Conservation (phyloP, 306 rosid genomes). For the Sphenostylis stenocarpa region DNA sequence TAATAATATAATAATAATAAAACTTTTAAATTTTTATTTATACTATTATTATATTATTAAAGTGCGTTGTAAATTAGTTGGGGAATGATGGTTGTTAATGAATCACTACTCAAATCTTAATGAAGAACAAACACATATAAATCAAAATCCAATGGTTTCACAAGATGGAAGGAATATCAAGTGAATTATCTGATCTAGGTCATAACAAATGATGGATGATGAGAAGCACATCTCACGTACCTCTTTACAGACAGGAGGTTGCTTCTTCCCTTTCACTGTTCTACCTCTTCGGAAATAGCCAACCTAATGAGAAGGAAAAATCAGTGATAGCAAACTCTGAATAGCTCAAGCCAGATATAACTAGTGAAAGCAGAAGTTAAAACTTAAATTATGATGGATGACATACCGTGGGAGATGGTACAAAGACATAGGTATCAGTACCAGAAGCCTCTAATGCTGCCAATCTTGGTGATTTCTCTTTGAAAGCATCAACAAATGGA, state of each 20-base stretch:
- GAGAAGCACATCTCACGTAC: constrained; percentile 44
- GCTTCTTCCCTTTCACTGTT: constrained; percentile 78
- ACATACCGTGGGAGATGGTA: constrained; percentile 79
- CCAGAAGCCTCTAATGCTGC: constrained; percentile 90
- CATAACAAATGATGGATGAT: constrained; percentile 17
- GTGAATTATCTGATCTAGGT: constrained; percentile 19
- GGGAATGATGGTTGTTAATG: too few species aligned
- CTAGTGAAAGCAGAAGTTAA: background rate
- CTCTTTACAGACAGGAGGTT: constrained; percentile 87
- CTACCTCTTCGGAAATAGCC: constrained; percentile 88
- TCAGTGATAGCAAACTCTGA: constrained; percentile 24
- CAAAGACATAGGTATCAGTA: constrained; percentile 51
- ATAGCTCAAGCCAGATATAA: constrained; percentile 20
- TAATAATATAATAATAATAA: too few species aligned
- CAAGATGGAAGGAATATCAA: background rate
- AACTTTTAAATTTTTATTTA: too few species aligned
- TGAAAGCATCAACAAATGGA: constrained; percentile 53
- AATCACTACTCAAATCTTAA: too few species aligned
- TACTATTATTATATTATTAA: too few species aligned
- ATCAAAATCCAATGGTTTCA: constrained; percentile 19
- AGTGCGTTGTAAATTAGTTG: too few species aligned
- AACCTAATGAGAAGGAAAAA: constrained; percentile 49
- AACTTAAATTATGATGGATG: constrained; percentile 2
- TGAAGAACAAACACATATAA: constrained; percentile 8
- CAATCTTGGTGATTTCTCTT: constrained; percentile 62